These are phyloP conservation scores for Juglanconis oblonga DNA, from an alignment of 2,329 filamentous ascomycete genomes.

Conservation along the genomic window DNA sequence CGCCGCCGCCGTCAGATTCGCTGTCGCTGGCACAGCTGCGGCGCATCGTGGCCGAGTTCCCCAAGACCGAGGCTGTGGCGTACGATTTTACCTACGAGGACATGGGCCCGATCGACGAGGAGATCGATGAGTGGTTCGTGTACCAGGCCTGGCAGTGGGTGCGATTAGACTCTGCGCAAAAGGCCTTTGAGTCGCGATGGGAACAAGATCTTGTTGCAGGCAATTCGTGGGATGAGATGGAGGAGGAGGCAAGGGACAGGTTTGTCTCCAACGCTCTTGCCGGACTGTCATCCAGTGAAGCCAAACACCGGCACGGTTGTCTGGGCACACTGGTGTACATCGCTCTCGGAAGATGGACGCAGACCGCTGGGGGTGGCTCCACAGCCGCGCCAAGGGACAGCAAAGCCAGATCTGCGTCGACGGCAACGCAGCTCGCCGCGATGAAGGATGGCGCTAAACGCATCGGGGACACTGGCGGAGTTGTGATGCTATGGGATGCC, in stretches of 20 bases:
- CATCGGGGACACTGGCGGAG: slow-evolving; percentile 48
- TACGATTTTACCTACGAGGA: slow-evolving; percentile 88
- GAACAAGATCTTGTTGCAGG: slow-evolving; percentile 44
- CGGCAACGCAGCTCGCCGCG: slow-evolving; percentile 53
- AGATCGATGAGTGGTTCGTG: slow-evolving; percentile 96
- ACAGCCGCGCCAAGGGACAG: slow-evolving; percentile 35
- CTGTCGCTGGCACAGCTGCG: slow-evolving; percentile 72
- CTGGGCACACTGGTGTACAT: slow-evolving; percentile 60
- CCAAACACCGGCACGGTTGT: slow-evolving; percentile 47
- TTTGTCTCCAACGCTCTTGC: slow-evolving; percentile 58
- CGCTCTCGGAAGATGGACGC: slow-evolving; percentile 67
- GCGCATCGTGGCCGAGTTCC: slow-evolving; percentile 71
- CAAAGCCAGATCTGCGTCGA: slow-evolving; percentile 48
- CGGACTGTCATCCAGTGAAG: slow-evolving; percentile 38
- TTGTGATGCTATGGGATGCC: slow-evolving; percentile 50
- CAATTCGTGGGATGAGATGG: slow-evolving; percentile 64
- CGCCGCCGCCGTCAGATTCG: slow-evolving; percentile 56
- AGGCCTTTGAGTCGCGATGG: slow-evolving; percentile 78
- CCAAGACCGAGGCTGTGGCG: slow-evolving; percentile 63
- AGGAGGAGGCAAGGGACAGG: slow-evolving; percentile 49
- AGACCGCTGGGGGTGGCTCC: slow-evolving; percentile 50
- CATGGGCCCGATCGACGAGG: slow-evolving; percentile 72
- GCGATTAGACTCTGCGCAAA: slow-evolving; percentile 71
- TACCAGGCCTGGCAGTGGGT: slow-evolving; percentile 85
- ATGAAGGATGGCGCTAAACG: slow-evolving; percentile 55